phyloP scores from a whole-genome alignment of 1,139 yeast species.

The Candida tunisiensis region DNA sequence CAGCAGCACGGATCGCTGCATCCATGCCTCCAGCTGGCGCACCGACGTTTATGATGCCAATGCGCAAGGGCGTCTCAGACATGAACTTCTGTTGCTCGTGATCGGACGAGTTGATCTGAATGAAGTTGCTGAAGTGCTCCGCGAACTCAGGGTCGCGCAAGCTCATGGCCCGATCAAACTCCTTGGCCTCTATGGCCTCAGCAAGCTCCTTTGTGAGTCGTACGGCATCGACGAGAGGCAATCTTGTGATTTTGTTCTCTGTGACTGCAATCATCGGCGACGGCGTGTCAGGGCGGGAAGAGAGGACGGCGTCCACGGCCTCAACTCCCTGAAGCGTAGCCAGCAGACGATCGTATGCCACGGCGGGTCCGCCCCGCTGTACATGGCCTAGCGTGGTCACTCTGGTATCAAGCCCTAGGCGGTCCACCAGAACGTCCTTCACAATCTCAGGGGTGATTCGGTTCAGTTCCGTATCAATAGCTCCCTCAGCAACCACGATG shows the following conservation, averaged over 20 bases:
- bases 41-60: conserved; percentile 83
- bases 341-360: conserved; percentile 76
- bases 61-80: conserved; percentile 28
- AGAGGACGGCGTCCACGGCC: conserved; percentile 87
- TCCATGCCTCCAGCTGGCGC: conserved; percentile 97
- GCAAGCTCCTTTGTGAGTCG: conserved; percentile 76
- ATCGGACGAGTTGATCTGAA: conserved; percentile 54
- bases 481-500: conserved; percentile 96
- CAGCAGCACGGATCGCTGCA: conserved; percentile 83
- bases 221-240: conserved; percentile 81
- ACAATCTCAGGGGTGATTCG: conserved; percentile 73
- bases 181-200: conserved; percentile 57
- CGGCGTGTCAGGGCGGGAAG: conserved; percentile 77
- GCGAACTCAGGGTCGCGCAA: conserved; percentile 77
- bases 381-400: conserved; percentile 94
- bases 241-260: conserved; percentile 75
- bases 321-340: conserved; percentile 97
- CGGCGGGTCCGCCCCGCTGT: conserved; percentile 97
- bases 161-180: conserved; percentile 73
- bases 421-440: conserved; percentile 55
- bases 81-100: conserved; percentile 29
- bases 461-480: conserved; percentile 64
- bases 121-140: conserved; percentile 58
- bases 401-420: conserved; percentile 78
- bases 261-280: conserved; percentile 88